phyloP scores from a whole-genome alignment of 2,329 filamentous ascomycete species.

The Pseudocercospora eumusae region DNA sequence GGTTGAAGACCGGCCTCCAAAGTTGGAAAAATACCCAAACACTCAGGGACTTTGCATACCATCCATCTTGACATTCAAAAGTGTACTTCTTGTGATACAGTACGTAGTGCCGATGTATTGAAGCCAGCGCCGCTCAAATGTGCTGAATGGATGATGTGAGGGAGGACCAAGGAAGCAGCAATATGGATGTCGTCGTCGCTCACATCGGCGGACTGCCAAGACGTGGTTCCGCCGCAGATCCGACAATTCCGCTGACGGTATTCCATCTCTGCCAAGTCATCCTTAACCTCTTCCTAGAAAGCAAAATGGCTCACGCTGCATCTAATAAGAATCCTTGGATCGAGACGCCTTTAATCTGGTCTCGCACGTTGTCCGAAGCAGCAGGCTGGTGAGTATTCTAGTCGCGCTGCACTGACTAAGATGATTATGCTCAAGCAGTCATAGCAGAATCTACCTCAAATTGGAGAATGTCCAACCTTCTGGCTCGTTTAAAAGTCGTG shows the following conservation, averaged over 20 bases:
- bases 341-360: constrained; percentile 70
- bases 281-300: neutral
- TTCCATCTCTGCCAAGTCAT: too few species aligned
- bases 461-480: constrained; percentile 82
- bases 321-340: constrained; percentile 58
- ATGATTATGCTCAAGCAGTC: constrained; percentile 2
- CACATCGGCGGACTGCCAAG: neutral
- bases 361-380: constrained; percentile 64
- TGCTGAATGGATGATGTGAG: neutral
- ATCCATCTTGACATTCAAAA: too few species aligned
- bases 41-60: too few species aligned
- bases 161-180: neutral
- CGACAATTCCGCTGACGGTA: neutral
- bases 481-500: constrained; percentile 80
- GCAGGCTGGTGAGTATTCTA: constrained; percentile 66
- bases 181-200: neutral
- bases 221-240: neutral
- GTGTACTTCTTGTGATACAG: too few species aligned
- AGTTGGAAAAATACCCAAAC: constrained; percentile 53
- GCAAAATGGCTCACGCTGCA: neutral
- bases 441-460: constrained; percentile 76
- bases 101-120: neutral
- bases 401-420: neutral
- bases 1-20: constrained; percentile 48
- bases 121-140: neutral